A percentile compares a stretch with the other conserved stretches of the same genome.
Evolutionary conservation across 345 rosid genomes (phyloP).

Genomic region (Sapria himalayana): DNA sequence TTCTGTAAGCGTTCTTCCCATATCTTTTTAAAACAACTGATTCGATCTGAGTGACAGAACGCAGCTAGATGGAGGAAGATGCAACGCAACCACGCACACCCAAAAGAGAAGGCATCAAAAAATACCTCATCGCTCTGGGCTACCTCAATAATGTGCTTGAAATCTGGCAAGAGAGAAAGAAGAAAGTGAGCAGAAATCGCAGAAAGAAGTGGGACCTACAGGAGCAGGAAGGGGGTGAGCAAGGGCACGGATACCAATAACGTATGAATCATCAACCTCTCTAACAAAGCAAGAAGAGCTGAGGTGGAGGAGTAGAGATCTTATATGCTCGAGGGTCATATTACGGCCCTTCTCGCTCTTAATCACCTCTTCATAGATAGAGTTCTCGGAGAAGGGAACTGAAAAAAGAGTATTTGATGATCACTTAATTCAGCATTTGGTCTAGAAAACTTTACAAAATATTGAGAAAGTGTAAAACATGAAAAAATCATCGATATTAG

Average conservation of each 20-base stretch:
- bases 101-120: no score
- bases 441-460: no score
- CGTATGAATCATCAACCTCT: slow-evolving; percentile 23
- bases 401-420: no score
- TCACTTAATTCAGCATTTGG: no score
- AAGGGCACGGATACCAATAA: slow-evolving; percentile 24
- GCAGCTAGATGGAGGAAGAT: no score
- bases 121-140: slow-evolving; percentile 73
- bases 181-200: slow-evolving; percentile 1
- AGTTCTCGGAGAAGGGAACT: slow-evolving; percentile 42
- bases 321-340: slow-evolving; percentile 52
- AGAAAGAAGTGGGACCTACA: slow-evolving; percentile 3
- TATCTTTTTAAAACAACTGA: slow-evolving; percentile 51
- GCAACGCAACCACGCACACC: no score
- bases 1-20: slow-evolving; percentile 49
- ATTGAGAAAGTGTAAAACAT: no score
- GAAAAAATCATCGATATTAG: no score
- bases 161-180: slow-evolving; percentile 25
- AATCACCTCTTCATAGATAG: slow-evolving; percentile 70
- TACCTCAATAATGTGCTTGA: slow-evolving; percentile 34
- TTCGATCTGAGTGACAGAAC: slow-evolving; percentile 32
- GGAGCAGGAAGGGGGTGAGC: slow-evolving; percentile 4
- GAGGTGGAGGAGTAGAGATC: slow-evolving; percentile 36
- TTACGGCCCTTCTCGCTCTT: slow-evolving; percentile 52
- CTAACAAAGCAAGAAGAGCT: slow-evolving; percentile 27